Base-by-base conservation (phyloP, 2,329 filamentous ascomycete genomes). In the Diaporthe capsici region DNA sequence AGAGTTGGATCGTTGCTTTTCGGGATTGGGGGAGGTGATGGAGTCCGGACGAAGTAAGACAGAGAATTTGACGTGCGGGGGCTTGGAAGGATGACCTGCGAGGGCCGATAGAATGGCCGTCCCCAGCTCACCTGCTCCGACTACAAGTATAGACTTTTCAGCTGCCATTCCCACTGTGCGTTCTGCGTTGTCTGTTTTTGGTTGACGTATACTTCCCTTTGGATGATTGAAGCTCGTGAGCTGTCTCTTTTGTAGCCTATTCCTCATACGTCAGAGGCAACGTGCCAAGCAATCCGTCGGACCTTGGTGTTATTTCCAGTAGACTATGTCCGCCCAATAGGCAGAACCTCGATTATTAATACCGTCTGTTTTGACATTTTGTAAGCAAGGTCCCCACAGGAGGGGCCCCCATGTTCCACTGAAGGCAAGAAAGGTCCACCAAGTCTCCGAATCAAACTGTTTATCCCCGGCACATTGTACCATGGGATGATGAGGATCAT, bases 61-160 rank as follows among this genome's bases (percentile, higher is more conserved):
- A 0, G 88, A 85, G 25, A 92, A 81, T n/a, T 81, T 81, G 10
- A 81, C 82, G 22, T 77, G 74, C n/a, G 79, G 42, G 7, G 74
- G 49, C 31, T 83, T 83, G 51, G 83, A 79, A 0, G 88, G 85
- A 77, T 92, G 89, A 0, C 78, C 67, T 20, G 84, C 80, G 10
- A 94, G 86, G 15, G 87, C 84, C 44, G 86, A 81, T 22, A 93
- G 83, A 75, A 94, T 85, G 22, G 89, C 86, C 6, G 85, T 83
- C 67, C 92, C 92, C 20, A 94, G 88, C 83, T 94, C 92, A 75
- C 92, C 92, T n/a, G 90, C 90, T 71, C 92, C 92, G 75, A 94
- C 84, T 70, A 94, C 85, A 68, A 94, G 90, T 74, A 93, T 80
- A 17, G 82, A 81, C 58, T 77, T 68, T 4, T 47, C n/a, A 6